These are phyloP conservation scores for Detonula confervacea DNA, from an alignment of 352 stramenopile genomes.

Conservation along the genomic window DNA sequence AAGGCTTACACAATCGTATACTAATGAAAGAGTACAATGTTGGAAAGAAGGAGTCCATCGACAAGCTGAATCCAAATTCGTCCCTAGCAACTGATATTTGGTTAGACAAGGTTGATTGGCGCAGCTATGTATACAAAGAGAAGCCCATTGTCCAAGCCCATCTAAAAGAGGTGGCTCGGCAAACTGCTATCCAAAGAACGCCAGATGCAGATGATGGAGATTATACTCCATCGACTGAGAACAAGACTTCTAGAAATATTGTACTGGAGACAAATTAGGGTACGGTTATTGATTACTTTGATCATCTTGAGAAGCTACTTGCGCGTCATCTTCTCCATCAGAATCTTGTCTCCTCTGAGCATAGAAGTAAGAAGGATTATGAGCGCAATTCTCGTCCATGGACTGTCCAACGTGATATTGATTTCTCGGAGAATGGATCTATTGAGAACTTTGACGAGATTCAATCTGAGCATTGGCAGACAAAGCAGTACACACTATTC, in stretches of 20 bases:
- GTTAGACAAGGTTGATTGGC: not conserved
- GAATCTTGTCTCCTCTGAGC: constrained; percentile 2
- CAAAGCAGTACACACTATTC: constrained; percentile 23
- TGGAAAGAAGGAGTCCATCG: not conserved
- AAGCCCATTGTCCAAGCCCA: not conserved
- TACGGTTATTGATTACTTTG: not conserved
- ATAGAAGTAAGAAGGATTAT: not conserved
- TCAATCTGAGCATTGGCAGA: constrained; percentile 33
- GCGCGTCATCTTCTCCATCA: not conserved
- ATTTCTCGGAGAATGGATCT: constrained; percentile 4
- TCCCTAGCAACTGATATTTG: not conserved
- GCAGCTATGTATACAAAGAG: not conserved
- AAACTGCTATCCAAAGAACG: not conserved
- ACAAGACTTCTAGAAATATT: not conserved
- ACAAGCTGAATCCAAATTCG: not conserved
- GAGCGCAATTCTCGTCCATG: not conserved
- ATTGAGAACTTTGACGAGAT: constrained; percentile 8
- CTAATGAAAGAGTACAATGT: no score
- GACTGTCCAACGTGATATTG: not conserved
- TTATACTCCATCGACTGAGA: not conserved
- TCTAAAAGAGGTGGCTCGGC: not conserved
- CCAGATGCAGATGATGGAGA: not conserved
- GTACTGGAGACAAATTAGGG: constrained; percentile 2
- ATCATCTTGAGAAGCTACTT: not conserved
- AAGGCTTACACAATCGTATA: not conserved